These are phyloP conservation scores for Tetrapisispora taiwanensis DNA, from an alignment of 805 yeast species.

Conservation along the genomic window DNA sequence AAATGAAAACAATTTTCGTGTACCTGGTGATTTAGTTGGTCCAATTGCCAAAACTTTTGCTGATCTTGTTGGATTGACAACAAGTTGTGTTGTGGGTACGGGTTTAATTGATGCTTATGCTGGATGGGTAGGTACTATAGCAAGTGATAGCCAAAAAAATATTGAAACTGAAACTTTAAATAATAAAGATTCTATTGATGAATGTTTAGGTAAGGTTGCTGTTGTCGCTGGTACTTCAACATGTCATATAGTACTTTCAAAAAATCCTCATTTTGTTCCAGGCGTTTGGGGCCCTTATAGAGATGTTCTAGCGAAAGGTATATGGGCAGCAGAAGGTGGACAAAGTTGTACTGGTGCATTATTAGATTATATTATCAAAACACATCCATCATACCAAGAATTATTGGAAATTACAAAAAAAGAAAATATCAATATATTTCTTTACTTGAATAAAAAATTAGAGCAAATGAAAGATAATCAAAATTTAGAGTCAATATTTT, in stretches of 20 bases:
- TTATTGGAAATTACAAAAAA: conserved; percentile 58
- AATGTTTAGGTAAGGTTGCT: conserved; percentile 77
- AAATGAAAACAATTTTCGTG: conserved; percentile 38
- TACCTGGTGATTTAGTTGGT: conserved; percentile 89
- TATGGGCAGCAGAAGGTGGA: conserved; percentile 98
- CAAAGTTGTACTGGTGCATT: conserved; percentile 95
- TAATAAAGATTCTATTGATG: conserved; percentile 36
- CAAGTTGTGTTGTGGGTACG: conserved; percentile 76
- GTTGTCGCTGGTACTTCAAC: conserved; percentile 99
- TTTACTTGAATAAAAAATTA: conserved; percentile 64
- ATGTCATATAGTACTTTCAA: conserved; percentile 83
- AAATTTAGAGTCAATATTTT: conserved; percentile 59
- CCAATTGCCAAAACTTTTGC: conserved; percentile 59
- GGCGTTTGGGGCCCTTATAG: conserved; percentile 99
- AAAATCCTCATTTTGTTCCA: conserved; percentile 76
- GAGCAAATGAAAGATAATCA: conserved; percentile 52
- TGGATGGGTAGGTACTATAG: conserved; percentile 98
- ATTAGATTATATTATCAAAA: conserved; percentile 73
- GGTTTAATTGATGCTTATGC: conserved; percentile 98
- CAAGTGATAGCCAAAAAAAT: conserved; percentile 55
- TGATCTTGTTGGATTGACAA: conserved; percentile 69
- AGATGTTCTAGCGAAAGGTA: conserved; percentile 81
- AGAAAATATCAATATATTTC: conserved; percentile 67
- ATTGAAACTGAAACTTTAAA: conserved; percentile 7
- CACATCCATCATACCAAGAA: conserved; percentile 81